phyloP scores from a whole-genome alignment of 306 rosid genomes.

The Citrullus amarus region DNA sequence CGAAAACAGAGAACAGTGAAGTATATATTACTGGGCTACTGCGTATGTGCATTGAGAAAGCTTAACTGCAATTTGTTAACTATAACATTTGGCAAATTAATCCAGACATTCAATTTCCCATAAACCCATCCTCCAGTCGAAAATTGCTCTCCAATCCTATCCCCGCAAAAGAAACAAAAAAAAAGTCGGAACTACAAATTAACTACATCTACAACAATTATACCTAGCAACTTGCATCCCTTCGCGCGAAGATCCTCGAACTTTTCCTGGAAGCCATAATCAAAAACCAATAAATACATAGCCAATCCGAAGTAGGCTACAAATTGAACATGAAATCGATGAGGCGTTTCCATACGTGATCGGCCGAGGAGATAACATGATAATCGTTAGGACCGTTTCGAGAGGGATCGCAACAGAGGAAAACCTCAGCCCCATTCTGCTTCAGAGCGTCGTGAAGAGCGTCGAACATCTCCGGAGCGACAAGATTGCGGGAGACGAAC shows the following conservation, averaged over 20 bases:
- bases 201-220: neutral
- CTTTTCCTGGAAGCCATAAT: slow-evolving; percentile 44
- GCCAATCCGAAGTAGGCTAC: neutral
- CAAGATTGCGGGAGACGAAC: slow-evolving; percentile 84
- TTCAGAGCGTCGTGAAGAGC: slow-evolving; percentile 78
- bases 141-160: neutral
- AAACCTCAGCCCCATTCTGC: slow-evolving; percentile 57
- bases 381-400: slow-evolving; percentile 65
- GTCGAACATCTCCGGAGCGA: slow-evolving; percentile 81
- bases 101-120: neutral
- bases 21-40: neutral
- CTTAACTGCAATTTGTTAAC: neutral
- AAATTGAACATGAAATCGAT: neutral
- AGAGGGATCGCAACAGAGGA: slow-evolving; percentile 79
- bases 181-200: slow-evolving; percentile 7
- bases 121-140: neutral
- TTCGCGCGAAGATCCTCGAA: slow-evolving; percentile 62
- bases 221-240: slow-evolving; percentile 74
- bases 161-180: neutral
- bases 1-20: neutral
- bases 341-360: slow-evolving; percentile 35
- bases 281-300: neutral
- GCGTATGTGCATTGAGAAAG: neutral
- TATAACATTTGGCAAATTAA: neutral
- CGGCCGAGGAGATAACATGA: slow-evolving; percentile 61